Conservation (phyloP, 495 filamentous ascomycete species). For the Penicillium macrosclerotiorum region DNA sequence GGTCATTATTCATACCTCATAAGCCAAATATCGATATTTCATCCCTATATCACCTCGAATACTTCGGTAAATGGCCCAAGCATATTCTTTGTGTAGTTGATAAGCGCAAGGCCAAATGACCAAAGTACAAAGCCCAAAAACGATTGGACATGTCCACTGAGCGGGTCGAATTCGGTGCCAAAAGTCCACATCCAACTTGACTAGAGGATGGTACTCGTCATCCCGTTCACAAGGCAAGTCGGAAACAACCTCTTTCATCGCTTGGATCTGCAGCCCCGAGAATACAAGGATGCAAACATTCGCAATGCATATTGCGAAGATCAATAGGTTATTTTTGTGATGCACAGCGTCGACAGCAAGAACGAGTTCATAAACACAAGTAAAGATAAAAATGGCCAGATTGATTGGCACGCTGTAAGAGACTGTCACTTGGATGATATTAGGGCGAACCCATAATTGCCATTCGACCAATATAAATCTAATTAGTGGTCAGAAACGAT, state of each 20-base stretch:
- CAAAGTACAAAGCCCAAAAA: constrained; percentile 15
- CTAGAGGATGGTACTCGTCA: constrained; percentile 4
- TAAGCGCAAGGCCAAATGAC: constrained; percentile 15
- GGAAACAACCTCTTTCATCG: constrained; percentile 1
- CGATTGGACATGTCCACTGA: constrained; percentile 9
- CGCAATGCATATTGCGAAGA: constrained; percentile 23
- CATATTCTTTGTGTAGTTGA: constrained; percentile 20
- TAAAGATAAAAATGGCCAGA: constrained; percentile 19
- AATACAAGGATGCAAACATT: constrained; percentile 18
- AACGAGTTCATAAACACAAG: constrained; percentile 13
- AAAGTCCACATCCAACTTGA: constrained; percentile 11
- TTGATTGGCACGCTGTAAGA: constrained; percentile 18
- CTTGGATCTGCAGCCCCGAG: constrained; percentile 13
- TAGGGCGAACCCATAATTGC: constrained; percentile 18
- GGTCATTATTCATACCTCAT: constrained; percentile 13
- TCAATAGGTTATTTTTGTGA: constrained; percentile 22
- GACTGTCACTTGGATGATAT: constrained; percentile 13
- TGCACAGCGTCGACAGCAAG: constrained; percentile 20
- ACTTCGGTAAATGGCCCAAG: constrained; percentile 22
- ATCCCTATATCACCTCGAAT: constrained; percentile 15
- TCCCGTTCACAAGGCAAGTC: constrained; percentile 1
- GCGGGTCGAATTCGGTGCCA: constrained; percentile 15
- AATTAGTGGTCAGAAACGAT: not conserved
- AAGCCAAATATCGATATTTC: constrained; percentile 13
- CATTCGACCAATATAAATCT: constrained; percentile 21